Conservation (phyloP, 495 filamentous ascomycete genomes). For the Penicillium odoratum region DNA sequence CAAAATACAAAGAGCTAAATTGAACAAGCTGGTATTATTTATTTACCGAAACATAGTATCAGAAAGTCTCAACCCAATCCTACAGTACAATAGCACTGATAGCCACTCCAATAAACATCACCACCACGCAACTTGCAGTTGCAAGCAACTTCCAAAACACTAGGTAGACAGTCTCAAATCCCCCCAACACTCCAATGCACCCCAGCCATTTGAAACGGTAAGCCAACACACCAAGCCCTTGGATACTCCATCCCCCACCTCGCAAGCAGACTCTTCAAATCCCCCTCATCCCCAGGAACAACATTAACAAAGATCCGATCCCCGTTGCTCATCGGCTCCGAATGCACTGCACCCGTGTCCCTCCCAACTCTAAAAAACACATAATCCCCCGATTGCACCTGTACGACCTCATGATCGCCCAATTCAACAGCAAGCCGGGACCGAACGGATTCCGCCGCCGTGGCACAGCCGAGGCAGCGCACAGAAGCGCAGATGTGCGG, state of each 20-base stretch:
- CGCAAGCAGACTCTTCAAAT: constrained; percentile 22
- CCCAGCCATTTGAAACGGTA: constrained; percentile 15
- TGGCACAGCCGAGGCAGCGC: constrained; percentile 24
- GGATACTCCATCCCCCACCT: constrained; percentile 33
- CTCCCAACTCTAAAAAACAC: constrained; percentile 30
- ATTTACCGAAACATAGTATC: background rate
- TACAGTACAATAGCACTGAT: background rate
- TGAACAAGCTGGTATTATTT: background rate
- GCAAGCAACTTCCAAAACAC: too few species aligned
- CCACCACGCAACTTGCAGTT: too few species aligned
- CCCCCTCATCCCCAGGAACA: constrained; percentile 23
- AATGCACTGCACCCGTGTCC: constrained; percentile 25
- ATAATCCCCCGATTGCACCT: constrained; percentile 19
- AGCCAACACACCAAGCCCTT: constrained; percentile 29
- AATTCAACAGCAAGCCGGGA: constrained; percentile 12
- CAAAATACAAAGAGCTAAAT: background rate
- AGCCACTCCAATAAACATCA: background rate
- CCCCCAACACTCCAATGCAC: constrained; percentile 10
- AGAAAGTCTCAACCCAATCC: background rate
- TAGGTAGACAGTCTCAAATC: constrained; percentile 5
- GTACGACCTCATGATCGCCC: constrained; percentile 7
- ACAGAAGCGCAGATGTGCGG: constrained; percentile 22
- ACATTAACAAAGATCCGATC: constrained; percentile 31
- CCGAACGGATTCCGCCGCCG: constrained; percentile 21
- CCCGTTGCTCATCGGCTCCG: constrained; percentile 22